A percentile compares a stretch with the other conserved stretches of the same genome.
These are phyloP conservation scores for Penicillium sclerotigenum DNA, from an alignment of 2,329 filamentous ascomycete genomes.

Conservation along the genomic window DNA sequence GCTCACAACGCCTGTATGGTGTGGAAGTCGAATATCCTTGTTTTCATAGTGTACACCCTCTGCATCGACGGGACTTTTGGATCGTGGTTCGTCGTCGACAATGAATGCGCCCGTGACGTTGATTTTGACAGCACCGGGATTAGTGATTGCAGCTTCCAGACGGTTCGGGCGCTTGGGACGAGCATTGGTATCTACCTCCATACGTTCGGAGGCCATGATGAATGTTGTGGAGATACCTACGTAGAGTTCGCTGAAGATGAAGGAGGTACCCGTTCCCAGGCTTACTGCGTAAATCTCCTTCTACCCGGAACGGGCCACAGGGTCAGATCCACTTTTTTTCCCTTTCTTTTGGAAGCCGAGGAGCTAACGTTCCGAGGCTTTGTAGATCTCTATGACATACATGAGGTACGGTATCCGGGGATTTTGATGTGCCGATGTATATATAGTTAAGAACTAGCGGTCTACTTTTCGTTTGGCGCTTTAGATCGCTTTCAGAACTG, in stretches of 20 bases:
- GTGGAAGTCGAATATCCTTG: constrained; percentile 91
- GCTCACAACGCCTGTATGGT: constrained; percentile 91
- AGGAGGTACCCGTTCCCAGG: constrained; percentile 38
- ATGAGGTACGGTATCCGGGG: not conserved
- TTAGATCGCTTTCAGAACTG: not conserved
- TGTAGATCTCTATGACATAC: not conserved
- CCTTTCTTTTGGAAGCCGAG: constrained; percentile 12
- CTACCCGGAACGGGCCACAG: constrained; percentile 27
- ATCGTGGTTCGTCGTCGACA: constrained; percentile 71
- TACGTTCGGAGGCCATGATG: constrained; percentile 34
- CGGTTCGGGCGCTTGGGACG: constrained; percentile 31
- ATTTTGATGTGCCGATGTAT: not conserved
- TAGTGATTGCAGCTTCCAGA: constrained; percentile 50
- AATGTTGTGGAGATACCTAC: constrained; percentile 13
- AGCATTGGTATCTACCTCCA: constrained; percentile 16
- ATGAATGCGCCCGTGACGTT: constrained; percentile 97
- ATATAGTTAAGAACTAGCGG: not conserved
- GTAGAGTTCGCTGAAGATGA: constrained; percentile 17
- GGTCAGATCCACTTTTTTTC: constrained; percentile 1
- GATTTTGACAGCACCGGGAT: constrained; percentile 75
- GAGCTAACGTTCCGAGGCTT: constrained; percentile 10
- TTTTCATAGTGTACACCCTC: constrained; percentile 68
- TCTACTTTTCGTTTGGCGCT: not conserved
- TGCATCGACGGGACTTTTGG: constrained; percentile 48
- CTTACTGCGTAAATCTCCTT: constrained; percentile 48